These are phyloP conservation scores for Beauveria asiatica DNA, from an alignment of 2,329 filamentous ascomycete genomes.

Conservation along the genomic window DNA sequence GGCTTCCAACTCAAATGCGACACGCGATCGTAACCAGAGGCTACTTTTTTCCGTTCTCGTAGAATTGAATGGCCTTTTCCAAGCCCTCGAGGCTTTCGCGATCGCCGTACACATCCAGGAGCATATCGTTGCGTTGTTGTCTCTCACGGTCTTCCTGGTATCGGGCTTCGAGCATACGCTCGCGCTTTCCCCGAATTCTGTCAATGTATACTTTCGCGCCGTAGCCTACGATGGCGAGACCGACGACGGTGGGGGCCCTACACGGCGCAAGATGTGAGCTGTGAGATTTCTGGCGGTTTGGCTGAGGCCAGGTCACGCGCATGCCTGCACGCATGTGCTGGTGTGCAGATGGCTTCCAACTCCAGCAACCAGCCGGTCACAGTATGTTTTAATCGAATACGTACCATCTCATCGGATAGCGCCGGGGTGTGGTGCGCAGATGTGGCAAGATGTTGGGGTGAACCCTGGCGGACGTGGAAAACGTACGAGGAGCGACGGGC, in stretches of 20 bases:
- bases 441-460: slow-evolving; percentile 26
- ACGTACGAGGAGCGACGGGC: slow-evolving; percentile 18
- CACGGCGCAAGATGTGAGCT: slow-evolving; percentile 1
- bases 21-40: background rate
- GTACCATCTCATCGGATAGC: slow-evolving; percentile 24
- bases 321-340: background rate
- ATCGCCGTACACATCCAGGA: slow-evolving; percentile 43
- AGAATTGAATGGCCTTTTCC: slow-evolving; percentile 38
- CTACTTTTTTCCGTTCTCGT: slow-evolving; percentile 25
- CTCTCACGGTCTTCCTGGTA: slow-evolving; percentile 28
- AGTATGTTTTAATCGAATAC: slow-evolving; percentile 4
- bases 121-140: slow-evolving; percentile 30
- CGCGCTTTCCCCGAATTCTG: slow-evolving; percentile 19
- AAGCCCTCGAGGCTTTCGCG: slow-evolving; percentile 39
- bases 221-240: slow-evolving; percentile 25
- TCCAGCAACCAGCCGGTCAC: background rate
- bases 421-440: slow-evolving; percentile 21
- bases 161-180: slow-evolving; percentile 20
- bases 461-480: slow-evolving; percentile 27
- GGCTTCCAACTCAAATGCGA: too few species aligned
- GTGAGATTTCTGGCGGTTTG: background rate
- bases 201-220: slow-evolving; percentile 27
- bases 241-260: slow-evolving; percentile 26
- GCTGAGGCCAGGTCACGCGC: background rate
- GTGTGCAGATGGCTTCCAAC: background rate